Evolutionary conservation across 2,329 filamentous ascomycete genomes (phyloP), one percentile per base, ranked within the genome.

Genomic region (Aspergillus quadricinctus): DNA sequence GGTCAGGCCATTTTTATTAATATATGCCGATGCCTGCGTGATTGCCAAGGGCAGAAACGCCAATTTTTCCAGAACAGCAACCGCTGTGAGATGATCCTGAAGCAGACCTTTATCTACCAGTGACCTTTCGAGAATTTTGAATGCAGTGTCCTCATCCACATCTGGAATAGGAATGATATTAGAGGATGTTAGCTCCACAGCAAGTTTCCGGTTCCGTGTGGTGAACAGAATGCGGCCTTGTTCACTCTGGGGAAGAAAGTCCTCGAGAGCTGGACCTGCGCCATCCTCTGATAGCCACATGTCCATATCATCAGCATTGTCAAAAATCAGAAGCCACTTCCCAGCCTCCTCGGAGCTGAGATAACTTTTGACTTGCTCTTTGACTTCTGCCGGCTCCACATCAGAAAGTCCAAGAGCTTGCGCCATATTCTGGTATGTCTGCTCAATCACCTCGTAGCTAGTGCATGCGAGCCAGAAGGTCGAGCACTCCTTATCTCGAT

Each of bases 381-480:
- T 58, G 1, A 14, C 52, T 2, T 59, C 51, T 14, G 19, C 17
- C n/a, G 49, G 27, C n/a, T 57, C 56, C 2, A 54, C 40, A 23
- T 54, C 43, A 23, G n/a, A 9, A 8, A 56, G 41, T 40, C 55
- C 58, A 3, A 62, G 23, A 4, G 28, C 51, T 14, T 55, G 41
- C n/a, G 49, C 31, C 17, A 63, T 61, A 21, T 37, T 46, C 19
- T 59, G 17, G 29, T 51, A 63, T 0, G 53, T 55, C 35, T 65
- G 57, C 21, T 64, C 56, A 41, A 65, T 45, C 4, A 21, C 57
- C 23, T 48, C 60, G 8, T 53, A 37, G 55, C 57, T 69, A 23
- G 61, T 66, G 40, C 64, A 64, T 45, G 66, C 60, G 17, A 70
- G 53, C 66, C 67, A 70, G 48, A 71, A 69, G 10, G 68, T 54